These are phyloP conservation scores for Poronia punctata DNA, from an alignment of 495 filamentous ascomycete genomes.

Conservation along the genomic window DNA sequence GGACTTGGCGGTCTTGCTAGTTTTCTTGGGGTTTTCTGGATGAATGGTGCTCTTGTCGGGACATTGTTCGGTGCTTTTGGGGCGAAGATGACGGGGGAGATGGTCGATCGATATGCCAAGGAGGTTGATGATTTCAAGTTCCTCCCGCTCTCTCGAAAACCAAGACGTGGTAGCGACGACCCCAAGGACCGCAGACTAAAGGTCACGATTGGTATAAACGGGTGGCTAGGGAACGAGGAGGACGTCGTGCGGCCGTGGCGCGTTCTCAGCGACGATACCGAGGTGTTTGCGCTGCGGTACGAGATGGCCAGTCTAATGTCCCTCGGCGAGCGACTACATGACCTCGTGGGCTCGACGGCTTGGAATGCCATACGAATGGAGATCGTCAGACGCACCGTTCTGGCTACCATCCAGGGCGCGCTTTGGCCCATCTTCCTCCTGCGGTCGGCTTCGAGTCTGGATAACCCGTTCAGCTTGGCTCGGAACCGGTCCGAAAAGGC, in stretches of 20 bases:
- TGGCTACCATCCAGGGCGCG: constrained; percentile 63
- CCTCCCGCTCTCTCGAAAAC: constrained; percentile 53
- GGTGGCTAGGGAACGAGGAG: constrained; percentile 65
- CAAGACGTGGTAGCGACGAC: constrained; percentile 16
- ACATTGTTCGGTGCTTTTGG: constrained; percentile 85
- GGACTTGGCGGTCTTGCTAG: constrained; percentile 79
- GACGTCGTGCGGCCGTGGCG: constrained; percentile 73
- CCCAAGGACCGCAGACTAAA: constrained; percentile 50
- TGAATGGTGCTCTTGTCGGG: constrained; percentile 75
- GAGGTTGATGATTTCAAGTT: constrained; percentile 88
- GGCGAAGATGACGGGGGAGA: constrained; percentile 74
- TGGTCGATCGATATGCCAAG: constrained; percentile 76
- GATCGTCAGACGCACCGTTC: constrained; percentile 68
- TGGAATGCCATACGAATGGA: constrained; percentile 66
- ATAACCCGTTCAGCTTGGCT: constrained; percentile 81
- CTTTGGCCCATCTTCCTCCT: constrained; percentile 71
- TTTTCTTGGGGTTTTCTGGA: constrained; percentile 74
- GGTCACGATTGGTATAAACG: constrained; percentile 77
- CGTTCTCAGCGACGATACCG: constrained; percentile 57
- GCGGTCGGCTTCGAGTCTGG: constrained; percentile 57
- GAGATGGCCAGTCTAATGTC: constrained; percentile 68
- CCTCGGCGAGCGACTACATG: constrained; percentile 62
- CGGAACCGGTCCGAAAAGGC: constrained; percentile 74
- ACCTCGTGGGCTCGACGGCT: constrained; percentile 61
- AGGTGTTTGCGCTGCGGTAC: constrained; percentile 77